Evolutionary conservation across 176 grass and related monocot genomes (phyloP).

Genomic region (Oryza officinalis): DNA sequence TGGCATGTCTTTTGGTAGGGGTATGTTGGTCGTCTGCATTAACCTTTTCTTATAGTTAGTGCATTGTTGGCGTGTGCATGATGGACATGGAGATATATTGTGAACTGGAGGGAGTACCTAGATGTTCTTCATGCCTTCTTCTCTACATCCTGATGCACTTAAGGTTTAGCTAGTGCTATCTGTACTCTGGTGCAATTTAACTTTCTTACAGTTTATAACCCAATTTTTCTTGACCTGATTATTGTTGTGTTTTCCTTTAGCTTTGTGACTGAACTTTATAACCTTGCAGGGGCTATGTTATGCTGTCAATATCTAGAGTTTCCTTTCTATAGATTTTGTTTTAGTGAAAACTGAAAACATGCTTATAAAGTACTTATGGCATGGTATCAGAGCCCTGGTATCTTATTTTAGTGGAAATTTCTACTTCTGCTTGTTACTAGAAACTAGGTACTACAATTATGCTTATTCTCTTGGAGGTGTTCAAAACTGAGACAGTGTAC

Average conservation of each 20-base stretch:
- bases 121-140: slow-evolving; percentile 7
- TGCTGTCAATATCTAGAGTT: slow-evolving; percentile 3
- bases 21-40: too few relatives aligned
- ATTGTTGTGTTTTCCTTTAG: background rate
- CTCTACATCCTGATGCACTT: background rate
- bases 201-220: background rate
- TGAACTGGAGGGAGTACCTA: background rate
- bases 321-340: background rate
- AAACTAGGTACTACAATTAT: background rate
- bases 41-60: too few relatives aligned
- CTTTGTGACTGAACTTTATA: background rate
- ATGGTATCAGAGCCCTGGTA: background rate
- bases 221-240: background rate
- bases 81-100: too few relatives aligned
- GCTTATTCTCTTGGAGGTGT: background rate
- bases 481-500: background rate
- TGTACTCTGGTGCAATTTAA: background rate
- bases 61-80: too few relatives aligned
- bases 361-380: background rate
- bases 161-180: slow-evolving; percentile 14
- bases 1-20: too few relatives aligned
- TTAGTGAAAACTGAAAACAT: background rate
- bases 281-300: background rate
- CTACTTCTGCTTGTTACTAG: background rate
- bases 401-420: slow-evolving; percentile 6